These are phyloP conservation scores for Dichotomopilus funicola DNA, from an alignment of 2,329 filamentous ascomycete genomes.

Conservation along the genomic window DNA sequence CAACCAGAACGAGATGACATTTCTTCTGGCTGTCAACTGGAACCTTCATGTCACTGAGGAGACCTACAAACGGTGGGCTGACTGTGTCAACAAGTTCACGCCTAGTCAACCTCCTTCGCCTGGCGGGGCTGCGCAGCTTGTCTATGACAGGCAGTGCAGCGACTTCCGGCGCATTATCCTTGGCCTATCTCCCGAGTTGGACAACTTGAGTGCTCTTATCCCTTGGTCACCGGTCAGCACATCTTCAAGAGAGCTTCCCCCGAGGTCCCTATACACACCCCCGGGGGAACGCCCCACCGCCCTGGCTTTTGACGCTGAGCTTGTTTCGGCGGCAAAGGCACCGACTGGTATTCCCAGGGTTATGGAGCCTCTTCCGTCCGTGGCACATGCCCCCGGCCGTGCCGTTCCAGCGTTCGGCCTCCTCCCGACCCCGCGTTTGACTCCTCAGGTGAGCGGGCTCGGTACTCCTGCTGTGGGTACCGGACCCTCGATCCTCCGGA, in stretches of 20 bases:
- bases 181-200: constrained; percentile 49
- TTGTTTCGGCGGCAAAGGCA: constrained; percentile 37
- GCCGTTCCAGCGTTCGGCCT: constrained; percentile 48
- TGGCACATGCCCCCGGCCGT: constrained; percentile 40
- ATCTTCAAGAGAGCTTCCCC: constrained; percentile 34
- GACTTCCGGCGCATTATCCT: constrained; percentile 56
- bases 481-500: constrained; percentile 43
- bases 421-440: constrained; percentile 53
- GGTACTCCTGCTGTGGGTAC: constrained; percentile 56
- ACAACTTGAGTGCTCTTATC: constrained; percentile 51
- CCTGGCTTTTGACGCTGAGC: constrained; percentile 34
- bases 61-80: constrained; percentile 87
- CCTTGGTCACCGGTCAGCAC: constrained; percentile 28
- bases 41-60: constrained; percentile 87
- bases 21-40: constrained; percentile 86
- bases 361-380: constrained; percentile 45
- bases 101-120: constrained; percentile 55
- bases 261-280: constrained; percentile 40
- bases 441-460: constrained; percentile 49
- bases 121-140: constrained; percentile 36
- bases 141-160: constrained; percentile 40
- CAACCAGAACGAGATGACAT: constrained; percentile 93
- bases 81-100: constrained; percentile 80
- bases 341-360: constrained; percentile 34
- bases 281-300: constrained; percentile 32